phyloP scores from a whole-genome alignment of 139 green algal species.

The Marvania coccoides region DNA sequence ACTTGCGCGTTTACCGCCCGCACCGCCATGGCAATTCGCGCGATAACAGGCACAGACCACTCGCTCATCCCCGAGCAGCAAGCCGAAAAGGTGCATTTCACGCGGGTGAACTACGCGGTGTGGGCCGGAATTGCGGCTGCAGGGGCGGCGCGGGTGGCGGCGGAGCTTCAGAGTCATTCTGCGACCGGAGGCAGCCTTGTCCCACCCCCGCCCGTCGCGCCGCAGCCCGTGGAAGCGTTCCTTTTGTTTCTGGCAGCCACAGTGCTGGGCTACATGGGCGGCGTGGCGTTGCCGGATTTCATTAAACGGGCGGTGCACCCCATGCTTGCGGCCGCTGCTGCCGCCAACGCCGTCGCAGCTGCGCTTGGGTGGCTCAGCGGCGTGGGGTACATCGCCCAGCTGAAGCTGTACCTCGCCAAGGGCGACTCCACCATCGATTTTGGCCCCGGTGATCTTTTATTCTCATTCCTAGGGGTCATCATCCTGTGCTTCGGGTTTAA shows the following conservation, averaged over 20 bases:
- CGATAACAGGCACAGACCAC: background rate
- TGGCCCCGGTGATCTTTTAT: conserved; percentile 73
- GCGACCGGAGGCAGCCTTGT: background rate
- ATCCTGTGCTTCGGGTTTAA: conserved; percentile 85
- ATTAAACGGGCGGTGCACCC: conserved; percentile 53
- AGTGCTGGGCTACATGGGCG: conserved; percentile 53
- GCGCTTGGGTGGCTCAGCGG: conserved; percentile 38
- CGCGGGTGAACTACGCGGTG: conserved; percentile 35
- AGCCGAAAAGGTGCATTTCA: conserved; percentile 20
- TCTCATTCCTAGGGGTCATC: conserved; percentile 77
- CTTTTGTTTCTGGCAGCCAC: conserved; percentile 50
- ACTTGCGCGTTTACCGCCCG: background rate
- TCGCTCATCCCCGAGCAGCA: background rate
- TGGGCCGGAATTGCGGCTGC: conserved; percentile 37
- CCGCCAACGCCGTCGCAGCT: conserved; percentile 40
- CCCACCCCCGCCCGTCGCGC: background rate
- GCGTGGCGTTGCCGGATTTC: conserved; percentile 16
- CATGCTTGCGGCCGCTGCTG: conserved; percentile 49
- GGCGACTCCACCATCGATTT: background rate
- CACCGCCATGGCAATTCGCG: background rate
- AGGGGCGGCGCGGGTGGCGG: background rate
- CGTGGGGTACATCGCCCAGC: conserved; percentile 30
- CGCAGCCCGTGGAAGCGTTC: conserved; percentile 23
- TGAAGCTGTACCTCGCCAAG: conserved; percentile 54
- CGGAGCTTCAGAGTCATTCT: background rate